Base-by-base conservation (phyloP, 768 basidiomycete genomes). In the Ramaria sp. region DNA sequence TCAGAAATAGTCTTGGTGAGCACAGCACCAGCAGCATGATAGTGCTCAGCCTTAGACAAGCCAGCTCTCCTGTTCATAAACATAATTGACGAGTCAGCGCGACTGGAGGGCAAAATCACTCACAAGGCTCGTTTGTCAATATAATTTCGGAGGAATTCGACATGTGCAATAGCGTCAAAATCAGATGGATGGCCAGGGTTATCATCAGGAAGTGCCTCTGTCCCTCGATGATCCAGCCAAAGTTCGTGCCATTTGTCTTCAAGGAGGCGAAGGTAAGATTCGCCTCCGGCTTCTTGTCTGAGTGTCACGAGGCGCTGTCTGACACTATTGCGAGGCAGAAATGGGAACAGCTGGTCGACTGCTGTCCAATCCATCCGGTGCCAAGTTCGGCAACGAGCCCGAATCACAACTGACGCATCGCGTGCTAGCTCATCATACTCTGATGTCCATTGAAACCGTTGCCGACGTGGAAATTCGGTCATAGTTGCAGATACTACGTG, bases 351-450 rank as follows among this genome's bases (percentile, higher is more conserved):
- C 62, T 88, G 83, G 56, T 81, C 79, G 49, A 90, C 74, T 7
- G 85, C 85, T 15, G 72, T 74, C 74, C 84, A 84, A 59, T 88
- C 83, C 49, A 87, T 71, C 55, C 79, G 76, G 32, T 77, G 69
- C 15, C 73, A 65, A 56, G 70, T 64, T 37, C 86, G 77, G 62
- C 85, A 86, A 15, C 94, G 84, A 34, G 84, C 85, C 60, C 79
- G 78, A 56, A 97, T 79, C 59, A 98, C 83, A 10, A 80, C 85
- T 44, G 81, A 83, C 0, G 85, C 84, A 63, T 98, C 95, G 52
- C 85, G 79, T 24, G 85, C 83, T 37, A 93, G 76, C 57, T 98
- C 95, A 54, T 97, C 92, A 54, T 83, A 90, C 48, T 94, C 88
- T 38, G 76, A 68, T 52, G 78, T 88, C 92, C 91, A 98, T 47